Evolutionary conservation across 805 yeast genomes (phyloP).

Genomic region (Monosporozyma servazzii): DNA sequence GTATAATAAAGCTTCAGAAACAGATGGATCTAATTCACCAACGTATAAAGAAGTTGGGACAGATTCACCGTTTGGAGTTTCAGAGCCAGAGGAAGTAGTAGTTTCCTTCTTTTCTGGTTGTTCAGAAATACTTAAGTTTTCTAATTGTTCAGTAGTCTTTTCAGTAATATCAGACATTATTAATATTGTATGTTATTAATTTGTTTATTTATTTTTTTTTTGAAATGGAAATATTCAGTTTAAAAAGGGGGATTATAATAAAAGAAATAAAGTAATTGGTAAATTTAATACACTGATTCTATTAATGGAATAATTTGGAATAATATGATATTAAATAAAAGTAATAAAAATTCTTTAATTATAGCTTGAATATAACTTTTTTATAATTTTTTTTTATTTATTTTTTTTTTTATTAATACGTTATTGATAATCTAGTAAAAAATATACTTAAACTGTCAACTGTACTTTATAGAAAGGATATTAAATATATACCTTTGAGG

Average conservation of each 20-base stretch:
- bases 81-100: slow-evolving; percentile 14
- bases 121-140: slow-evolving; percentile 27
- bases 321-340: not conserved
- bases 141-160: slow-evolving; percentile 31
- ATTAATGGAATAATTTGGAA: not conserved
- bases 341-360: not conserved
- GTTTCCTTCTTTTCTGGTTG: slow-evolving; percentile 25
- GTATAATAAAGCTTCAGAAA: slow-evolving; percentile 88
- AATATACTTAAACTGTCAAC: not conserved
- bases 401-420: not conserved
- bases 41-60: slow-evolving; percentile 84
- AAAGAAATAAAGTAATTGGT: not conserved
- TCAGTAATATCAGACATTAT: slow-evolving; percentile 32
- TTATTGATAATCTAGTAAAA: not conserved
- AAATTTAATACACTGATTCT: not conserved
- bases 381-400: not conserved
- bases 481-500: not conserved
- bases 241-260: not conserved
- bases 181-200: slow-evolving; percentile 6
- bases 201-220: slow-evolving; percentile 14
- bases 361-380: slow-evolving; percentile 1
- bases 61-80: slow-evolving; percentile 34
- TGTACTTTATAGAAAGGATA: not conserved
- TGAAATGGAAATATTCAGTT: not conserved
- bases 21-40: slow-evolving; percentile 89